These are phyloP conservation scores for Lasiosphaeria ovina DNA, from an alignment of 495 filamentous ascomycete species.

Conservation along the genomic window DNA sequence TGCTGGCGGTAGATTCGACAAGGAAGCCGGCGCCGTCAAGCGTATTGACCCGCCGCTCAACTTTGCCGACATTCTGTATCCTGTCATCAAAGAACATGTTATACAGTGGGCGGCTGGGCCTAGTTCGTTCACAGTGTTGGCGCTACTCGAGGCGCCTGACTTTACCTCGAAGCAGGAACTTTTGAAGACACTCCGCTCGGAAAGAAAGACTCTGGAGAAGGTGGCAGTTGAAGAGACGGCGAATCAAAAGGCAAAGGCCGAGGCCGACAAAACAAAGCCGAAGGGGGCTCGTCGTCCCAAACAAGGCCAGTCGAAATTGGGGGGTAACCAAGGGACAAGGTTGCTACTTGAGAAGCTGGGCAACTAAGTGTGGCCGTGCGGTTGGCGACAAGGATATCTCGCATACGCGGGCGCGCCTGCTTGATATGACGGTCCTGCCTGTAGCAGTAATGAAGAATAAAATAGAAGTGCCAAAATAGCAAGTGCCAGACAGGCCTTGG, in stretches of 20 bases:
- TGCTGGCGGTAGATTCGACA: slow-evolving; percentile 80
- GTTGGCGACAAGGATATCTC: neutral
- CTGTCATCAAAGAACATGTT: slow-evolving; percentile 68
- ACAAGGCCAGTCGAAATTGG: slow-evolving; percentile 28
- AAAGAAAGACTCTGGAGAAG: slow-evolving; percentile 49
- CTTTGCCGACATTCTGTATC: slow-evolving; percentile 77
- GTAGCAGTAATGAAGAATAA: too few species aligned
- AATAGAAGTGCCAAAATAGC: too few species aligned
- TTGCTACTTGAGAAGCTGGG: slow-evolving; percentile 51
- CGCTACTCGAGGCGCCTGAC: slow-evolving; percentile 72
- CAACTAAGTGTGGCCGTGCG: neutral
- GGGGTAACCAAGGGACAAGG: slow-evolving; percentile 28
- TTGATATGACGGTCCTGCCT: neutral
- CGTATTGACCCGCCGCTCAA: slow-evolving; percentile 71
- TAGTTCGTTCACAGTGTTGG: slow-evolving; percentile 78
- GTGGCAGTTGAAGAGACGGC: slow-evolving; percentile 46
- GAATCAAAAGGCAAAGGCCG: slow-evolving; percentile 35
- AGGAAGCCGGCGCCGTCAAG: slow-evolving; percentile 61
- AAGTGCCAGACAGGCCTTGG: too few species aligned
- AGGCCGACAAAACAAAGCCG: slow-evolving; percentile 31
- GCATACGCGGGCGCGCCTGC: neutral
- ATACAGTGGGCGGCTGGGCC: slow-evolving; percentile 83
- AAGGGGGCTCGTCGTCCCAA: slow-evolving; percentile 49
- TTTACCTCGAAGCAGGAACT: slow-evolving; percentile 68
- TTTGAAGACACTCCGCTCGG: slow-evolving; percentile 60